Percentiles rank a stretch among this genome's conserved stretches.
phyloP scores from a whole-genome alignment of 2,329 filamentous ascomycete species.

The Aspergillus ibericus region DNA sequence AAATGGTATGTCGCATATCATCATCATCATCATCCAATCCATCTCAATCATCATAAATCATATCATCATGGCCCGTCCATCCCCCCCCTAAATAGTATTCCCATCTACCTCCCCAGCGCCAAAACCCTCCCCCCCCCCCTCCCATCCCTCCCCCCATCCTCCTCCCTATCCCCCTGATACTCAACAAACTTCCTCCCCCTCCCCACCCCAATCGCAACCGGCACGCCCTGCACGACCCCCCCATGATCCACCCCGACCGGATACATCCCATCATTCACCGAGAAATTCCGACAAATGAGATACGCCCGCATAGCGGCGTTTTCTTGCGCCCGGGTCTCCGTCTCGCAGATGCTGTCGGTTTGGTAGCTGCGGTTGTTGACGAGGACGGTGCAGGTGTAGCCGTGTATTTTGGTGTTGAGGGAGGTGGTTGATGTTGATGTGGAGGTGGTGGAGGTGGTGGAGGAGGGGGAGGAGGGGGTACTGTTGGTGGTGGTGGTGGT shows the following conservation, averaged over 20 bases:
- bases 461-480: too few species aligned
- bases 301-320: conserved; percentile 95
- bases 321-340: conserved; percentile 80
- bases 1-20: too few species aligned
- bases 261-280: conserved; percentile 91
- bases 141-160: conserved; percentile 49
- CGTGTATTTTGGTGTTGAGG: conserved; percentile 43
- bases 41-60: too few species aligned
- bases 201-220: conserved; percentile 64
- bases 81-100: too few species aligned
- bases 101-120: too few species aligned
- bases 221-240: conserved; percentile 60
- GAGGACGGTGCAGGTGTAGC: conserved; percentile 85
- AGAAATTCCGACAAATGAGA: conserved; percentile 97
- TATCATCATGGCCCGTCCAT: too few species aligned
- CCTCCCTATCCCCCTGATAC: conserved; percentile 47
- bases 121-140: too few species aligned
- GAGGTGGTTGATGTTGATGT: too few species aligned
- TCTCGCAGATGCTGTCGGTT: conserved; percentile 81
- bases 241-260: conserved; percentile 56
- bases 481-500: too few species aligned
- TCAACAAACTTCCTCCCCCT: conserved; percentile 48
- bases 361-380: conserved; percentile 97
- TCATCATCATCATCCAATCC: too few species aligned
- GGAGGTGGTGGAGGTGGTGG: too few species aligned